Conservation (phyloP, 768 basidiomycete genomes). For the Tulasnella sp. region DNA sequence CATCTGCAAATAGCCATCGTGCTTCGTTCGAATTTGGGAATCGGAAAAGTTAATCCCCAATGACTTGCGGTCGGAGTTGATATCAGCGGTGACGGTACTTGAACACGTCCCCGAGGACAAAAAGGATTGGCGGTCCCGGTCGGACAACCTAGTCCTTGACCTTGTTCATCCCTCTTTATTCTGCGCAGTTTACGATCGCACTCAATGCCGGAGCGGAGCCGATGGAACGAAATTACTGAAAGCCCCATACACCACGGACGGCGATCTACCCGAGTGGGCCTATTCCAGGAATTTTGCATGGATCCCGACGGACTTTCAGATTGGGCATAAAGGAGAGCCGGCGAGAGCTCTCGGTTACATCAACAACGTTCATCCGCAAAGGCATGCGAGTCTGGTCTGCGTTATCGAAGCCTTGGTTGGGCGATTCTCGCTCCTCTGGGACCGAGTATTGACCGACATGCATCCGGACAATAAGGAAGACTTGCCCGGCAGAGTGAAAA, state of each 20-base stretch:
- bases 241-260: not conserved
- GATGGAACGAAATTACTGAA: no score
- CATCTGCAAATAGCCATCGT: no score
- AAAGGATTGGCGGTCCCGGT: constrained; percentile 36
- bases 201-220: not conserved
- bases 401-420: constrained; percentile 11
- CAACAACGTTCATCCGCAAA: not conserved
- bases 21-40: no score
- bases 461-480: not conserved
- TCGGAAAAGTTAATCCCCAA: no score
- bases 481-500: not conserved
- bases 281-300: constrained; percentile 11
- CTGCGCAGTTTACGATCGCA: constrained; percentile 46
- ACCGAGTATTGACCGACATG: constrained; percentile 26
- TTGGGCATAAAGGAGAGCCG: not conserved
- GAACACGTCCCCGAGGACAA: no score
- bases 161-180: constrained; percentile 44
- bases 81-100: not conserved
- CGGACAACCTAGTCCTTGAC: constrained; percentile 51
- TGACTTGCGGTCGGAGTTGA: not conserved
- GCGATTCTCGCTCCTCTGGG: not conserved
- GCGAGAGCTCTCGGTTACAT: constrained; percentile 11
- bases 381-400: not conserved
- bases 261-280: not conserved
- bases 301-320: constrained; percentile 26